These are phyloP conservation scores for Astraeus odoratus DNA, from an alignment of 768 basidiomycete genomes.

Conservation along the genomic window DNA sequence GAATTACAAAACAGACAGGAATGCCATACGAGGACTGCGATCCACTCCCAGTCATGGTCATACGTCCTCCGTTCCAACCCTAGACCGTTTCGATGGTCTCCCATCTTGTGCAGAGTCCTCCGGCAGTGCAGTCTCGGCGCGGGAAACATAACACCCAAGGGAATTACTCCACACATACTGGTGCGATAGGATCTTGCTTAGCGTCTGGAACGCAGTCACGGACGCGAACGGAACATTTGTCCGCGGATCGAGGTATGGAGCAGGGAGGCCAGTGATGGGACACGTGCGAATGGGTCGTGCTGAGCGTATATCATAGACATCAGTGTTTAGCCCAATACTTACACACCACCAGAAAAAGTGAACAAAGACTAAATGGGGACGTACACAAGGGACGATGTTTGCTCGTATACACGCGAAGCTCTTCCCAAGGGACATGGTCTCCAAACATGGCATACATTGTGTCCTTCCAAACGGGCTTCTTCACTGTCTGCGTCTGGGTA, in stretches of 20 bases:
- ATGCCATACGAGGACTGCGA: too few relatives aligned
- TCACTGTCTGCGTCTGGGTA: constrained; percentile 36
- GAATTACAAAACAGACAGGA: too few relatives aligned
- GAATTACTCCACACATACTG: constrained; percentile 59
- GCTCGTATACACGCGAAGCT: constrained; percentile 54
- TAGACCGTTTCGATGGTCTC: too few relatives aligned
- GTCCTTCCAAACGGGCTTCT: constrained; percentile 57
- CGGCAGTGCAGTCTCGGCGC: too few relatives aligned
- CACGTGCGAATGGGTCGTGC: constrained; percentile 64
- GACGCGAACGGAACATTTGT: constrained; percentile 78
- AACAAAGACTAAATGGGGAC: constrained; percentile 11
- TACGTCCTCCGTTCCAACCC: too few relatives aligned
- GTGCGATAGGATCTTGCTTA: constrained; percentile 57
- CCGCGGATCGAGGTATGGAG: constrained; percentile 74
- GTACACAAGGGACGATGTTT: constrained; percentile 61
- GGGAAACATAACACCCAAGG: constrained; percentile 40
- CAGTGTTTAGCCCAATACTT: neutral
- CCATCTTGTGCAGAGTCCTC: too few relatives aligned
- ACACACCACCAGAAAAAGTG: neutral
- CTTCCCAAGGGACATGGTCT: constrained; percentile 75
- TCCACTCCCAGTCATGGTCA: too few relatives aligned
- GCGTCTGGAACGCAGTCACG: constrained; percentile 51
- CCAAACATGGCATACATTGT: constrained; percentile 85
- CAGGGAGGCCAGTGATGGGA: constrained; percentile 71
- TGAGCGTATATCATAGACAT: constrained; percentile 19